Evolutionary conservation across 2,329 filamentous ascomycete genomes (phyloP), one percentile per base, ranked within the genome.

Genomic region (Penicillium frequentans): DNA sequence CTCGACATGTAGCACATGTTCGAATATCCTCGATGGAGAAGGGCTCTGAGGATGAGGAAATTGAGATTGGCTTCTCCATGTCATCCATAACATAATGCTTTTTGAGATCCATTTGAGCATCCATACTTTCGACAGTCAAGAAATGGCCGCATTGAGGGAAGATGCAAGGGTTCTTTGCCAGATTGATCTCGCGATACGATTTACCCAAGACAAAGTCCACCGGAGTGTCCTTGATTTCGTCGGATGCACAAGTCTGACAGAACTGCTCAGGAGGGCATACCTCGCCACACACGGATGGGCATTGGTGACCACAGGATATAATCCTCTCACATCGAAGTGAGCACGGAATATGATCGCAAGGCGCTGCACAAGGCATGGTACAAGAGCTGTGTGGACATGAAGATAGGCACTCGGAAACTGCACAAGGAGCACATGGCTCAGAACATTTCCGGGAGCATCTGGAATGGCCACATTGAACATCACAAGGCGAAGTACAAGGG

Each of bases 331-430:
- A 91, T 8, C 87, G 77, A 62, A 79, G 70, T 1, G 81, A 82
- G 67, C 88, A 91, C 1, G 88, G 89, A 0, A 90, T 66, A 73
- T 84, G 82, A 61, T 89, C 77, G 66, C 88, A 91, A 0, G 88
- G 87, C 0, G 83, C 87, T 0, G 86, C 85, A 59, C 88, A 90
- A 21, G 84, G 84, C 77, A 85, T 78, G 0, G 70, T 70, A 51
- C 80, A 83, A 2, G 53, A 33, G 21, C 65, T 73, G 63, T 90
- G 87, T 7, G 77, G 76, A 59, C 86, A 89, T 4, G 64, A 65
- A 33, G 82, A 87, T 0, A 77, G 70, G 61, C 86, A 90, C 1
- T 67, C 60, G 23, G 72, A 70, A 59, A 86, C 82, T 0, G 82
- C 81, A 61, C 87, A 90, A 0, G 86, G 86, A 2, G 75, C 69